phyloP scores from a whole-genome alignment of 768 basidiomycete genomes.

The Macrolepiota dolichaula region DNA sequence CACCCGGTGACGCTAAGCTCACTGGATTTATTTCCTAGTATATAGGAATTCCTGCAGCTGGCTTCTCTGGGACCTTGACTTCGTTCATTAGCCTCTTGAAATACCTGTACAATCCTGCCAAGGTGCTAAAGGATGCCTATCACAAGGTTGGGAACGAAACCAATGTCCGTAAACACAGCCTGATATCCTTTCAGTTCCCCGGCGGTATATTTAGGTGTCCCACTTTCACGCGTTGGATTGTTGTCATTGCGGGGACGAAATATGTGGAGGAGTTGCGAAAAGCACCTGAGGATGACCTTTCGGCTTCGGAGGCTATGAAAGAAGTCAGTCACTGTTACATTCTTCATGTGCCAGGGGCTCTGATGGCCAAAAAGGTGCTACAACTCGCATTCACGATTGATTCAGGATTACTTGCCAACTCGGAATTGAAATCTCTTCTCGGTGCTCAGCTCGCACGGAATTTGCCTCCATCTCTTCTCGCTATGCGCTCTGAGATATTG shows the following conservation, averaged over 20 bases:
- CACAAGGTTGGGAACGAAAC: neutral
- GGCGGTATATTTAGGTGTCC: slow-evolving; percentile 23
- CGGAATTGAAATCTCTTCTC: slow-evolving; percentile 6
- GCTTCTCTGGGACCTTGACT: slow-evolving; percentile 3
- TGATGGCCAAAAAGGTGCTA: neutral
- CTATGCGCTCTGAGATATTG: neutral
- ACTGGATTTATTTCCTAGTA: neutral
- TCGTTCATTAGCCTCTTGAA: slow-evolving; percentile 3
- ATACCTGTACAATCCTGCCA: neutral
- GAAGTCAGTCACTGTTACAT: slow-evolving; percentile 23
- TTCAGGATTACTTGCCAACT: neutral
- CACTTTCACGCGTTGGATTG: slow-evolving; percentile 28
- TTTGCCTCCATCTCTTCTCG: neutral
- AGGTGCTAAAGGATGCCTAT: neutral
- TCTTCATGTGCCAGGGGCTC: neutral
- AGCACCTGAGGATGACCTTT: slow-evolving; percentile 34
- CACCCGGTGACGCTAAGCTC: neutral
- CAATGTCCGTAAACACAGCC: neutral
- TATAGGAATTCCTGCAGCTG: neutral
- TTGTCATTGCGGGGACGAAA: slow-evolving; percentile 29
- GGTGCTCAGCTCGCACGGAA: slow-evolving; percentile 6
- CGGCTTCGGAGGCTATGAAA: slow-evolving; percentile 23
- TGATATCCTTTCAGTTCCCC: slow-evolving; percentile 14
- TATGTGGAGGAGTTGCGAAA: slow-evolving; percentile 37
- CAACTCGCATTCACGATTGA: neutral